These are phyloP conservation scores for Fusarium chuoi DNA, from an alignment of 2,329 filamentous ascomycete genomes.

Conservation along the genomic window DNA sequence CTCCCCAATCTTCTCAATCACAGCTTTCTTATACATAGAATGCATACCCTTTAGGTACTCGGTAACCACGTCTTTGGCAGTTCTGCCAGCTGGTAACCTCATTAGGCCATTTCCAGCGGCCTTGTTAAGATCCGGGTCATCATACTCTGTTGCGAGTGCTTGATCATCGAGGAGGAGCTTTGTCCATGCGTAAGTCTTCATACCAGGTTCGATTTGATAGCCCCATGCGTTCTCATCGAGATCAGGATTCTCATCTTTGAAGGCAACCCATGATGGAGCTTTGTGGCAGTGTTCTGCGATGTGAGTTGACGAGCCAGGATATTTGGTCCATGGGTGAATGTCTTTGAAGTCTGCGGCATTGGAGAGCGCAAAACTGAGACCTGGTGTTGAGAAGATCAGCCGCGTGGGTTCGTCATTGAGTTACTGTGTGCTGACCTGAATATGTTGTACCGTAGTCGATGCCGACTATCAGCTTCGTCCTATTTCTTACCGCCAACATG, in stretches of 20 bases:
- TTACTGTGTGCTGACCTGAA: background rate
- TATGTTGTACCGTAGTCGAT: background rate
- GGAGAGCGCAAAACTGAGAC: background rate
- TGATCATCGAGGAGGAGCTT: background rate
- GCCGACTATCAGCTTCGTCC: background rate
- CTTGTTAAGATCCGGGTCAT: background rate
- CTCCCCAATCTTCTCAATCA: rapidly evolving
- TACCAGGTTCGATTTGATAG: background rate
- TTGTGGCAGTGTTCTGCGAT: background rate
- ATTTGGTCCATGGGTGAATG: background rate
- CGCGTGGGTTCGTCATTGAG: rapidly evolving
- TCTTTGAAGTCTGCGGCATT: background rate
- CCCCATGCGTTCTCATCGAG: background rate
- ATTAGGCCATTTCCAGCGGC: background rate
- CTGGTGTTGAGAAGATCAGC: background rate
- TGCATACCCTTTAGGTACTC: background rate
- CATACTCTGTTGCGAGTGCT: background rate
- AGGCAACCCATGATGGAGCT: background rate
- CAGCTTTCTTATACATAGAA: background rate
- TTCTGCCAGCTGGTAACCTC: background rate
- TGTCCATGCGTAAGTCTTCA: background rate
- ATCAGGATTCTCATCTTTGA: background rate
- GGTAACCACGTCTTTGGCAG: background rate
- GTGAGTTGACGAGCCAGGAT: background rate
- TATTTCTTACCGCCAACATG: background rate